Conservation (phyloP, 1,284 basidiomycete species). For the Rhodotorula sp. region DNA sequence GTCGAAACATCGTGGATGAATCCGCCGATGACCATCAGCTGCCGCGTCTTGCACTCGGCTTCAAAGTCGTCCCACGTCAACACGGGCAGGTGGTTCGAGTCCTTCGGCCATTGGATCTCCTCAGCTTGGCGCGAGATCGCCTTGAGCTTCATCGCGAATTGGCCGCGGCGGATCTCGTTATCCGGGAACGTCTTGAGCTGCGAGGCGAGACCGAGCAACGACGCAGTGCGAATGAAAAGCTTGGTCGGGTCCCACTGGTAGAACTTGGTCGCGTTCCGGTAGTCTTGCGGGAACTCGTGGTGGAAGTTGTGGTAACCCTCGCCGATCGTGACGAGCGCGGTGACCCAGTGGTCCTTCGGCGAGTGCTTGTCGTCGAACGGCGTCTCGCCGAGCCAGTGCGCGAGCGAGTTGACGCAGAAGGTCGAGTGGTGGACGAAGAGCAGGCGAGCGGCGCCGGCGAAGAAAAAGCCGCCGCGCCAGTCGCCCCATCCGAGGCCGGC, state of each 20-base stretch:
- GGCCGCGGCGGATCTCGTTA: constrained; percentile 87
- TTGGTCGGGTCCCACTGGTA: constrained; percentile 63
- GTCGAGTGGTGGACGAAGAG: constrained; percentile 90
- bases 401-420: constrained; percentile 92
- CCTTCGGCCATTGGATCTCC: constrained; percentile 71
- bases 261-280: constrained; percentile 88
- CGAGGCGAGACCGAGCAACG: constrained; percentile 69
- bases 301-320: constrained; percentile 93
- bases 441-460: constrained; percentile 76
- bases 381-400: constrained; percentile 87
- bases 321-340: constrained; percentile 81
- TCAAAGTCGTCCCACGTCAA: constrained; percentile 83
- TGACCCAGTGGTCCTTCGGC: constrained; percentile 58
- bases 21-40: constrained; percentile 76
- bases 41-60: constrained; percentile 69
- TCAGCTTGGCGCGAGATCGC: constrained; percentile 69
- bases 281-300: constrained; percentile 58
- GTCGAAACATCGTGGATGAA: constrained; percentile 84
- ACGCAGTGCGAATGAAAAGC: constrained; percentile 78
- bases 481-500: constrained; percentile 81
- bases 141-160: constrained; percentile 89
- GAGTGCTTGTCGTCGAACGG: constrained; percentile 95
- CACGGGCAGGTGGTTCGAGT: constrained; percentile 68
- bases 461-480: constrained; percentile 77
- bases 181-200: constrained; percentile 91